Base-by-base conservation (phyloP, 1,139 yeast genomes). In the Sugiyamaella japonica region DNA sequence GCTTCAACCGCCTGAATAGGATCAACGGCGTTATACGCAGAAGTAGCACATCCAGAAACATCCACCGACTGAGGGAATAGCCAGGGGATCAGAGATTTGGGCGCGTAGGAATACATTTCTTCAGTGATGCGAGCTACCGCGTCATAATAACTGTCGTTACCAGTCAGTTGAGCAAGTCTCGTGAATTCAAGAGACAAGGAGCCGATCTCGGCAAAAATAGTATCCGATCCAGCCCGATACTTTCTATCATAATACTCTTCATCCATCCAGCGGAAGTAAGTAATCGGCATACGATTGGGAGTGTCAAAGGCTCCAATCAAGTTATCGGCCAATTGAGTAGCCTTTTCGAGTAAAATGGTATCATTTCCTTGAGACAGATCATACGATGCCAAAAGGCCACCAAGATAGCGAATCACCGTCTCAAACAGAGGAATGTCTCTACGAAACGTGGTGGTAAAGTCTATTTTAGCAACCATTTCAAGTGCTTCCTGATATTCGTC, bases 151-250 rank as follows among this genome's bases (percentile, higher is more conserved):
- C 70, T 70, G 56, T 74, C 66, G 51, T 86, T 84, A 7, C 84
- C 84, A 1, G 93, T 84, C 56, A 87, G 69, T 61, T 82, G 84
- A 3, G 91, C 76, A 63, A 87, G 73, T 57, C 85, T 79, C 37
- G 87, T 81, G 63, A 87, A 82, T 64, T 87, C 95, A 54, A 87
- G 73, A 20, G 85, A 81, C 61, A 86, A 71, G 0, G 91, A 83
- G 1, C 87, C 85, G 40, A 84, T 77, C 61, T 85, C 89, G 0
- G 91, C 86, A 8, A 86, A 75, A 3, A 83, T 76, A 1, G 85
- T 67, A 34, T 65, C 65, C 13, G 64, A 55, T 6, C 72, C 70
- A 5, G 74, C 73, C 8, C 70, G 59, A 28, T 60, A 61, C 32
- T 48, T 42, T 17, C 52, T 52, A n/a, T 65, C 52, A 32, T 44